Percentiles rank a stretch among this genome's conserved stretches.
These are phyloP conservation scores for Podaxis sp. DNA, from an alignment of 768 basidiomycete genomes.

Conservation along the genomic window DNA sequence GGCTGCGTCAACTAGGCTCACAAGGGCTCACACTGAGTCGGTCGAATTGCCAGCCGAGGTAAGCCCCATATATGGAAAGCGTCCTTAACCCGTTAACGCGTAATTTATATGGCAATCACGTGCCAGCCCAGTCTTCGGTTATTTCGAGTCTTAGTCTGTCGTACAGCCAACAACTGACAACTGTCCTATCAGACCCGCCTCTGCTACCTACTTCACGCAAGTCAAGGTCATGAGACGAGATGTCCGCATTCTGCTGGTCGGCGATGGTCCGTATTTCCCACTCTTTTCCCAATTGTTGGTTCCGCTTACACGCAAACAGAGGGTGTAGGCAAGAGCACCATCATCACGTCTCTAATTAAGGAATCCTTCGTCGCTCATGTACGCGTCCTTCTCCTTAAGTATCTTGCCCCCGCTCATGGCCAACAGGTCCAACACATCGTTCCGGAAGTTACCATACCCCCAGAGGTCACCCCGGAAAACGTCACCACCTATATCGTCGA, in stretches of 20 bases:
- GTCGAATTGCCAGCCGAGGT: neutral
- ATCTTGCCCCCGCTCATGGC: slow-evolving; percentile 3
- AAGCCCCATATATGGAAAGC: neutral
- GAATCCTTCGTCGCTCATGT: slow-evolving; percentile 92
- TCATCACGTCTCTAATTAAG: slow-evolving; percentile 96
- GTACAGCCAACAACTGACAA: slow-evolving; percentile 3
- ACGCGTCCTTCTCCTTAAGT: slow-evolving; percentile 19
- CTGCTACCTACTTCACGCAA: neutral
- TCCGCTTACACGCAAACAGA: slow-evolving; percentile 47
- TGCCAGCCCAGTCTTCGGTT: neutral
- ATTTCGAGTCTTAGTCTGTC: slow-evolving; percentile 3
- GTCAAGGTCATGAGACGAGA: slow-evolving; percentile 72
- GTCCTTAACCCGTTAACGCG: neutral
- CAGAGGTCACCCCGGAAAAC: slow-evolving; percentile 95
- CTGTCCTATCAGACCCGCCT: neutral
- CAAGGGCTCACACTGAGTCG: neutral
- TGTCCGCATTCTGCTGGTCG: slow-evolving; percentile 91
- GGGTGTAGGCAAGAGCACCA: slow-evolving; percentile 97
- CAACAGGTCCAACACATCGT: slow-evolving; percentile 89
- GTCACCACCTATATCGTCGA: slow-evolving; percentile 98
- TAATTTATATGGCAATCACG: slow-evolving; percentile 3
- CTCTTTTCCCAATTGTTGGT: neutral
- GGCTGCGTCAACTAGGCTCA: neutral
- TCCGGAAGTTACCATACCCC: slow-evolving; percentile 97
- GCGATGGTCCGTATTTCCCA: slow-evolving; percentile 67